A percentile compares a stretch with the other conserved stretches of the same genome.
These are phyloP conservation scores for Metroxylon sagu DNA, from an alignment of 176 grass and related monocot species.

Conservation along the genomic window DNA sequence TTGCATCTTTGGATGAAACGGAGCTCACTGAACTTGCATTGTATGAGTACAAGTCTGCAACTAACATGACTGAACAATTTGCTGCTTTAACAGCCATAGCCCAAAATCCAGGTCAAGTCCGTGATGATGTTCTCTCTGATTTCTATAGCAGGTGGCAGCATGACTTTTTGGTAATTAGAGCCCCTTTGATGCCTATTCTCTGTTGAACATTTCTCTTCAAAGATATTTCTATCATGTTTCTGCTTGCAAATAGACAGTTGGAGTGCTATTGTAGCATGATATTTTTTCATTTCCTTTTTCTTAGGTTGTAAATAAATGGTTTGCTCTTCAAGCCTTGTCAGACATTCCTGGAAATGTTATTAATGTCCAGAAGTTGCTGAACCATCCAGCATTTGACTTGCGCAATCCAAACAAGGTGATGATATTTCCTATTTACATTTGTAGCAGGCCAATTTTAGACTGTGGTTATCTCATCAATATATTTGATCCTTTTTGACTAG, in stretches of 20 bases:
- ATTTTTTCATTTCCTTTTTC: slow-evolving; percentile 7
- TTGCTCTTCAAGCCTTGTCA: slow-evolving; percentile 92
- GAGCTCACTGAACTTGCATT: slow-evolving; percentile 63
- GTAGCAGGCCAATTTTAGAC: neutral
- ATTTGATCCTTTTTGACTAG: no score
- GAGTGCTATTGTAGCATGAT: no score
- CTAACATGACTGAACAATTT: slow-evolving; percentile 98
- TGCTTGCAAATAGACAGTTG: no score
- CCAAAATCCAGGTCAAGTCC: slow-evolving; percentile 83
- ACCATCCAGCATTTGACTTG: slow-evolving; percentile 84
- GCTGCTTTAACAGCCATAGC: slow-evolving; percentile 80
- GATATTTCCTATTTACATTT: neutral
- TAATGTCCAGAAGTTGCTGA: slow-evolving; percentile 64
- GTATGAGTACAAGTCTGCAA: slow-evolving; percentile 74
- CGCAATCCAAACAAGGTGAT: slow-evolving; percentile 87
- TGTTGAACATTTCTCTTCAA: no score
- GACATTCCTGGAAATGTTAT: slow-evolving; percentile 85
- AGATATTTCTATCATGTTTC: no score
- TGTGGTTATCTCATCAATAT: neutral
- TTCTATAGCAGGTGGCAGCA: slow-evolving; percentile 85
- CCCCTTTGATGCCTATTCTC: no score
- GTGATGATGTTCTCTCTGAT: slow-evolving; percentile 70
- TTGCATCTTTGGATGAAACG: slow-evolving; percentile 64
- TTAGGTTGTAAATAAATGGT: slow-evolving; percentile 98
- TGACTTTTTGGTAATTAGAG: slow-evolving; percentile 67